These are phyloP conservation scores for Phaeosphaeria sp. DNA, from an alignment of 2,329 filamentous ascomycete genomes.

Conservation along the genomic window DNA sequence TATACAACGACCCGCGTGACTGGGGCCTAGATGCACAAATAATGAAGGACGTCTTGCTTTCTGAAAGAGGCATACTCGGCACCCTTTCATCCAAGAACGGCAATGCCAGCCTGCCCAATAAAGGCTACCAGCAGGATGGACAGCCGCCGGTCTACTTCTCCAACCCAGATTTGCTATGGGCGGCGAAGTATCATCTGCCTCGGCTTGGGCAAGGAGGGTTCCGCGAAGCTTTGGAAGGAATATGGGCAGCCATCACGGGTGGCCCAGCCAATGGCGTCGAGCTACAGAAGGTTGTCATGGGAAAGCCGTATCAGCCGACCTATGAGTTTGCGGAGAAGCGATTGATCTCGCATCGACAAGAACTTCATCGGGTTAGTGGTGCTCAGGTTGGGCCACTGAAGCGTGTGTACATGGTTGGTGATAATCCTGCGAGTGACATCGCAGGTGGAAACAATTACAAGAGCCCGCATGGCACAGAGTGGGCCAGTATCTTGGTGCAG, in stretches of 20 bases:
- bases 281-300: slow-evolving; percentile 72
- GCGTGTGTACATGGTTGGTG: slow-evolving; percentile 90
- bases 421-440: slow-evolving; percentile 82
- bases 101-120: slow-evolving; percentile 67
- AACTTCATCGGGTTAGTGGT: slow-evolving; percentile 50
- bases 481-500: slow-evolving; percentile 78
- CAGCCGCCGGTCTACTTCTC: slow-evolving; percentile 87
- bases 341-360: slow-evolving; percentile 66
- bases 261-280: slow-evolving; percentile 60
- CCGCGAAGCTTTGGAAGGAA: slow-evolving; percentile 77
- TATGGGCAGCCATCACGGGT: slow-evolving; percentile 76
- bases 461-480: slow-evolving; percentile 72
- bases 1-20: slow-evolving; percentile 95
- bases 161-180: slow-evolving; percentile 91
- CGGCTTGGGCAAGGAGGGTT: slow-evolving; percentile 93
- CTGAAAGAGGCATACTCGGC: slow-evolving; percentile 77
- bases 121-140: slow-evolving; percentile 80
- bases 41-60: slow-evolving; percentile 83
- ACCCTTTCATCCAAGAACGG: slow-evolving; percentile 79
- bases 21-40: slow-evolving; percentile 92
- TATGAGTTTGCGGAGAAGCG: slow-evolving; percentile 85
- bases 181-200: slow-evolving; percentile 81
- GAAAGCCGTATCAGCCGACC: slow-evolving; percentile 80
- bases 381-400: slow-evolving; percentile 58
- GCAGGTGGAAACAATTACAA: slow-evolving; percentile 80